Evolutionary conservation across 208 protist species (phyloP), one percentile per base, ranked within the genome.

Genomic region (Borovskyia barvae): DNA sequence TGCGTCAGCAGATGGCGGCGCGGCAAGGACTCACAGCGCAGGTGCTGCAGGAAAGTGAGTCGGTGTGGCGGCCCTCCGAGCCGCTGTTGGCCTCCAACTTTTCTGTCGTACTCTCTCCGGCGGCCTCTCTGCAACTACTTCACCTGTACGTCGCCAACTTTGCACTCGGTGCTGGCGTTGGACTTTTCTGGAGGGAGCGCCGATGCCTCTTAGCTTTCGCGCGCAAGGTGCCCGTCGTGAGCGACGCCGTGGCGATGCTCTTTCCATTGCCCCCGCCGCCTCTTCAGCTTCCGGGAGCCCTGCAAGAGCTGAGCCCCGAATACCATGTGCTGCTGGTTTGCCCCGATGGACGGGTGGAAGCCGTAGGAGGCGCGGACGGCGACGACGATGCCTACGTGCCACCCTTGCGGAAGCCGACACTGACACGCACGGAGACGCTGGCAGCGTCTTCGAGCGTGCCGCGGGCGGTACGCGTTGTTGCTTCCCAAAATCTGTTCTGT

Each of bases 401-500:
- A 17, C 30, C 6, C 14, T 14, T 39, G 35, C 35, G 35, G 35
- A n/a, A 39, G 35, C 35, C 8, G 14, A 8, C 11, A 14, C 11
- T 15, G 35, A 39, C 11, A 8, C 11, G 35, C 14, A 14, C 35
- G 35, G 35, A 39, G 8, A 7, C n/a, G n/a, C n/a, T n/a, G n/a
- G n/a, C n/a, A n/a, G n/a, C n/a, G n/a, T n/a, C n/a, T n/a, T n/a
- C n/a, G n/a, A n/a, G n/a, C n/a, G 22, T 24, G 8, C 36, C 36
- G 22, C 25, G 24, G 12, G 26, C 14, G 5, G 25, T 12, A 35
- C 45, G 53, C 22, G 17, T 69, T 6, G 63, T 69, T 6, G 53
- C 42, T 1, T 33, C 63, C 39, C 63, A 61, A 8, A 54, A 69
- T 30, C 37, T 74, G 19, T 81, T 87, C 66, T 97, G 92, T 53